Conservation (phyloP, 164 flowering plant species). For the Paratinospora sagittata region DNA sequence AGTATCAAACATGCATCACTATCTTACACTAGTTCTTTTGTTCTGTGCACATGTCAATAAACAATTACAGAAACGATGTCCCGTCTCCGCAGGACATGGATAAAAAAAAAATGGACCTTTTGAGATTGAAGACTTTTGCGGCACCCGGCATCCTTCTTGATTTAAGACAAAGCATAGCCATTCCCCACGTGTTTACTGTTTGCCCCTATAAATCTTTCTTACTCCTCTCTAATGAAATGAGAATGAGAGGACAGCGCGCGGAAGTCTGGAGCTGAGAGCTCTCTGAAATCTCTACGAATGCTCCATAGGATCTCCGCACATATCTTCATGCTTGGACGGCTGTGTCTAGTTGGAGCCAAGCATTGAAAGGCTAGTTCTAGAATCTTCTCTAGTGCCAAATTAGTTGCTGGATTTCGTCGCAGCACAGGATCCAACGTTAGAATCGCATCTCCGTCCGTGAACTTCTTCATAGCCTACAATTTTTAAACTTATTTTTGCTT, state of each 20-base stretch:
- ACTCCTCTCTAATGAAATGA: conserved; percentile 25
- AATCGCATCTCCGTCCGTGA: conserved; percentile 58
- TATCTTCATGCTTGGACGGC: conserved; percentile 72
- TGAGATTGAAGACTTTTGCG: background rate
- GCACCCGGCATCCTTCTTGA: too few species aligned
- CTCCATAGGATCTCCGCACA: conserved; percentile 89
- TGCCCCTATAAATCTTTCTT: background rate
- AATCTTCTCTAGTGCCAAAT: conserved; percentile 52
- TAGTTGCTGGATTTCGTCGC: conserved; percentile 36
- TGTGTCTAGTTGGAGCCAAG: conserved; percentile 60
- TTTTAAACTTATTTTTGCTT: too few species aligned
- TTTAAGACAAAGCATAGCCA: too few species aligned
- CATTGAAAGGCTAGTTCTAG: conserved; percentile 75
- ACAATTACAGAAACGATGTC: background rate
- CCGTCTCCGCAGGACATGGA: background rate
- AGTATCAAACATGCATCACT: background rate
- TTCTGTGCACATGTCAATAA: background rate
- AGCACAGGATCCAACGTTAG: conserved; percentile 64
- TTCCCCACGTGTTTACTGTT: too few species aligned
- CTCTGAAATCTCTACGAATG: conserved; percentile 78
- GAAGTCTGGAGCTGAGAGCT: conserved; percentile 32
- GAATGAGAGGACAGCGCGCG: conserved; percentile 37
- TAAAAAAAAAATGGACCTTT: background rate
- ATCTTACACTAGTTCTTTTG: background rate
- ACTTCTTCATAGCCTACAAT: conserved; percentile 75